Percentiles rank a stretch among this genome's conserved stretches.
Conservation (phyloP, 2,329 filamentous ascomycete species). For the Penicillium paneum region DNA sequence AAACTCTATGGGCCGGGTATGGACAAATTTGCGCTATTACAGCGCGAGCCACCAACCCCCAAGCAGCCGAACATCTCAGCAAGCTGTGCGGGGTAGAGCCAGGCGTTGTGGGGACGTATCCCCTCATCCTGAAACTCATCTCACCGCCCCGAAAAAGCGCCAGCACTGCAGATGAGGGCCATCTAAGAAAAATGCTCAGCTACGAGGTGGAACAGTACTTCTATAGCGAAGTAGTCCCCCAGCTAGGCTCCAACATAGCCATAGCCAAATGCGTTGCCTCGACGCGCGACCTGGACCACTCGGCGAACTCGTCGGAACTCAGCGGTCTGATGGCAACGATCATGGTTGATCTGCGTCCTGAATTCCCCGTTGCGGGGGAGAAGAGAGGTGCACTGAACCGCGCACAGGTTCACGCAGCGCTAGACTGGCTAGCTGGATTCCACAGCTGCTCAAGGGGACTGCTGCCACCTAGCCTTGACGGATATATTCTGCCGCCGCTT, state of each 20-base stretch:
- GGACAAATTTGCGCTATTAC: conserved; percentile 56
- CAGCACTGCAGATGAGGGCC: conserved; percentile 54
- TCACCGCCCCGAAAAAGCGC: conserved; percentile 46
- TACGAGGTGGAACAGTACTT: conserved; percentile 67
- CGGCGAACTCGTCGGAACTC: conserved; percentile 26
- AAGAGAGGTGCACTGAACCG: conserved; percentile 43
- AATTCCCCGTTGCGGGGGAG: conserved; percentile 53
- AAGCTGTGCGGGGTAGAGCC: conserved; percentile 23
- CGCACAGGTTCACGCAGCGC: conserved; percentile 51
- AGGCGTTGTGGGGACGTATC: conserved; percentile 15
- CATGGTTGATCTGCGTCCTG: conserved; percentile 54
- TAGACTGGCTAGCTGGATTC: conserved; percentile 63
- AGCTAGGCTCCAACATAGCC: conserved; percentile 43
- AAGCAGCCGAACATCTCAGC: conserved; percentile 22
- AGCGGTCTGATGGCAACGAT: conserved; percentile 51
- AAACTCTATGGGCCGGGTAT: conserved; percentile 50
- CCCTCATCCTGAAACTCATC: conserved; percentile 60
- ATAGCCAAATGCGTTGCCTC: conserved; percentile 54
- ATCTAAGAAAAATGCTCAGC: conserved; percentile 63
- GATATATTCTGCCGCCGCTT: conserved; percentile 50
- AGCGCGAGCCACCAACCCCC: conserved; percentile 37
- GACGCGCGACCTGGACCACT: conserved; percentile 30
- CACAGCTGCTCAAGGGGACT: conserved; percentile 54
- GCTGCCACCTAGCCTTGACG: conserved; percentile 27
- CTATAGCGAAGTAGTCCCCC: conserved; percentile 56